Evolutionary conservation across 192 early-diverging fungal species (phyloP).

Genomic region (Gorgonomyces haynaldii): DNA sequence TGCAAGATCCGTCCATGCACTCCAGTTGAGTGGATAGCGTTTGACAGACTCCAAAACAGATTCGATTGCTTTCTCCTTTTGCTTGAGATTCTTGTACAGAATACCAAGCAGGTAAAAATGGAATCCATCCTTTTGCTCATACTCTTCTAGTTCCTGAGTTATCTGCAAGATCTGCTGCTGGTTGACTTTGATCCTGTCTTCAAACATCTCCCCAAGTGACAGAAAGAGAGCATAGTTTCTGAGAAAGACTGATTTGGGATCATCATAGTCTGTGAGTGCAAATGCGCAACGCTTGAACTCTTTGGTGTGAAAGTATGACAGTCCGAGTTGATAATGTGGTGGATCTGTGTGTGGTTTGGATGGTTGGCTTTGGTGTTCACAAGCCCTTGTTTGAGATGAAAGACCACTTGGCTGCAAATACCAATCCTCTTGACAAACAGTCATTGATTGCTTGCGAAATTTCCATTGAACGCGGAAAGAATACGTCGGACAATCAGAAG

Average conservation of each 20-base stretch:
- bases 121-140: slow-evolving; percentile 50
- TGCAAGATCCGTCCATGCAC: slow-evolving; percentile 75
- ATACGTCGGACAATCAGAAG: too few species aligned
- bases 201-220: not conserved
- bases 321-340: slow-evolving; percentile 14
- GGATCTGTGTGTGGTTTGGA: slow-evolving; percentile 1
- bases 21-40: slow-evolving; percentile 78
- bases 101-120: slow-evolving; percentile 49
- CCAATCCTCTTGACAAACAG: not conserved
- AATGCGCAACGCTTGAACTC: slow-evolving; percentile 26
- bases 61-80: slow-evolving; percentile 5
- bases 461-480: too few species aligned
- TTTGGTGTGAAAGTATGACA: slow-evolving; percentile 21
- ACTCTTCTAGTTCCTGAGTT: slow-evolving; percentile 1
- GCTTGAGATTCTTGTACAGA: slow-evolving; percentile 6
- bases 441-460: not conserved
- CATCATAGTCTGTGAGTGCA: slow-evolving; percentile 5
- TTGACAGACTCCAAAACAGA: slow-evolving; percentile 54
- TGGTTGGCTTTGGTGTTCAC: not conserved
- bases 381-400: not conserved
- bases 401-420: not conserved
- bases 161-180: not conserved
- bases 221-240: slow-evolving; percentile 49
- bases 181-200: not conserved
- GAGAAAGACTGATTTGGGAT: slow-evolving; percentile 56